Conservation (phyloP, 2,329 filamentous ascomycete genomes). For the Exophiala calicioides region DNA sequence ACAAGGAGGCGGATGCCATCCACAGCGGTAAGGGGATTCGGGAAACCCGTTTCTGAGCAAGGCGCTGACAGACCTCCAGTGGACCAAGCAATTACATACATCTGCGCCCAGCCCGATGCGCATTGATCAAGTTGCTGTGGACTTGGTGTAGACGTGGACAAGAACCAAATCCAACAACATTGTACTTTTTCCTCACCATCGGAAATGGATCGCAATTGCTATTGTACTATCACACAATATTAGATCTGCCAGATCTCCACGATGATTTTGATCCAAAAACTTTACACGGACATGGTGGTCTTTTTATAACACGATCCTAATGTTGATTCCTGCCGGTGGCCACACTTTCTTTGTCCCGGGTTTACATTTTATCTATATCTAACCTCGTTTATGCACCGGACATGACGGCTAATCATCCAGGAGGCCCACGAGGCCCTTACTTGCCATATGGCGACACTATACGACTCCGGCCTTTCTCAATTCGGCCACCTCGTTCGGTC, state of each 20-base stretch:
- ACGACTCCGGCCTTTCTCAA: constrained; percentile 29
- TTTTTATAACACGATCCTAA: constrained; percentile 2
- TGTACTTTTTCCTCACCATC: constrained; percentile 26
- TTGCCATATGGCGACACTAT: too few species aligned
- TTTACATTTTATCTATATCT: too few species aligned
- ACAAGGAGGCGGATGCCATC: constrained; percentile 93
- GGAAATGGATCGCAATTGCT: constrained; percentile 22
- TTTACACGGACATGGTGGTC: neutral
- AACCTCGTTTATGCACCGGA: too few species aligned
- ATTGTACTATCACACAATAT: constrained; percentile 27
- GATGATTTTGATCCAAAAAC: constrained; percentile 19
- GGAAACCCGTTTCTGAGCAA: neutral
- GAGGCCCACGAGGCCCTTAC: too few species aligned
- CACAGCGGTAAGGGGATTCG: constrained; percentile 75
- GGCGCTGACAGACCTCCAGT: constrained; percentile 57
- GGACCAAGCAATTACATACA: constrained; percentile 93
- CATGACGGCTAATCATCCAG: too few species aligned
- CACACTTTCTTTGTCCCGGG: too few species aligned
- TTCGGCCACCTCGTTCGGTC: constrained; percentile 18
- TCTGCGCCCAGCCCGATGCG: constrained; percentile 83
- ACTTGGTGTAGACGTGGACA: constrained; percentile 16
- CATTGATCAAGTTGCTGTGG: constrained; percentile 19
- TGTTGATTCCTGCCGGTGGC: too few species aligned
- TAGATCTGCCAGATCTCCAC: constrained; percentile 26
- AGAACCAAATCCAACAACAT: constrained; percentile 19